A percentile compares a stretch with the other conserved stretches of the same genome.
Conservation (phyloP, 305 asterid genomes). For the Ilex paraguariensis region DNA sequence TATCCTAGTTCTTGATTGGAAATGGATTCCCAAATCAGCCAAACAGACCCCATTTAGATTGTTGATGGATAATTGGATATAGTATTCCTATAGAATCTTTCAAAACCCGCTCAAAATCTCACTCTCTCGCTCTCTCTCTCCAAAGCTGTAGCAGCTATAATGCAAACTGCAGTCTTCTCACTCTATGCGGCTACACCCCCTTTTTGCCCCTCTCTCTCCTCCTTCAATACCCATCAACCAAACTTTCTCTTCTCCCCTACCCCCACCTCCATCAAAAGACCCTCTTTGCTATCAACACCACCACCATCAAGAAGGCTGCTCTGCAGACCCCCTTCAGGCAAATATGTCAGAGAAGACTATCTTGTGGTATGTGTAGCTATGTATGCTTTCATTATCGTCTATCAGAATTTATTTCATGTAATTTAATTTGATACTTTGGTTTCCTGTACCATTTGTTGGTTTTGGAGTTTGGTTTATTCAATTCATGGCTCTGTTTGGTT, state of each 20-base stretch:
- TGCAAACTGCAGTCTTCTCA: slow-evolving; percentile 38
- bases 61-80: not conserved
- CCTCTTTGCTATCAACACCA: slow-evolving; percentile 33
- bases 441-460: not conserved
- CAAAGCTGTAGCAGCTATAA: slow-evolving; percentile 3
- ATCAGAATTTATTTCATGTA: not conserved
- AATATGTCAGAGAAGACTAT: slow-evolving; percentile 70
- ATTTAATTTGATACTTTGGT: not conserved
- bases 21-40: not conserved
- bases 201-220: slow-evolving; percentile 17
- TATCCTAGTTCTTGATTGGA: not conserved
- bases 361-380: slow-evolving; percentile 55
- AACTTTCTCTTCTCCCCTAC: slow-evolving; percentile 26
- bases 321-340: slow-evolving; percentile 34
- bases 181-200: slow-evolving; percentile 33
- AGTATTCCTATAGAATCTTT: not conserved
- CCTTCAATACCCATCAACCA: slow-evolving; percentile 26
- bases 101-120: not conserved
- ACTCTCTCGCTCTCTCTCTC: not conserved
- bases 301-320: slow-evolving; percentile 45
- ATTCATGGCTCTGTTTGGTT: not conserved
- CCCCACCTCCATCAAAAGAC: slow-evolving; percentile 19
- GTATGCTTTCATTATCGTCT: not conserved
- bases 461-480: slow-evolving; percentile 1
- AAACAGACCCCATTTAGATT: not conserved